Conservation (phyloP, 345 rosid genomes). For the Physaria fendleri region DNA sequence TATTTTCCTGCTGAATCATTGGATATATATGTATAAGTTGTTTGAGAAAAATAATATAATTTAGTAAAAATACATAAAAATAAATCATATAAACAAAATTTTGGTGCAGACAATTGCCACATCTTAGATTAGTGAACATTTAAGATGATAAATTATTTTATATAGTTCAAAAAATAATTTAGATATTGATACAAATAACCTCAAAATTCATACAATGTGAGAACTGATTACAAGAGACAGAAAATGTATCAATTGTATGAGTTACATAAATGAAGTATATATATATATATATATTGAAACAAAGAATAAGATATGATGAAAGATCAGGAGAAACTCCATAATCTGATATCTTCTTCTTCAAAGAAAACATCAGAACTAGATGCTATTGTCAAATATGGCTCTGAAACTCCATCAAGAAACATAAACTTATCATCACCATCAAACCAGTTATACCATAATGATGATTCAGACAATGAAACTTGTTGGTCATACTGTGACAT, state of each 20-base stretch:
- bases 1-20: too few relatives aligned
- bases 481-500: constrained; percentile 33
- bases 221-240: background rate
- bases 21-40: too few relatives aligned
- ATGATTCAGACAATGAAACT: constrained; percentile 35
- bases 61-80: too few relatives aligned
- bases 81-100: too few relatives aligned
- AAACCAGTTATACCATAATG: constrained; percentile 45
- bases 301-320: constrained; percentile 11
- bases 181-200: constrained; percentile 12
- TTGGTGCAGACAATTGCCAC: too few relatives aligned
- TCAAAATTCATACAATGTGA: constrained; percentile 5
- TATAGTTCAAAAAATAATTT: background rate
- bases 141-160: background rate
- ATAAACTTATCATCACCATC: constrained; percentile 53
- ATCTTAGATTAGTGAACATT: too few relatives aligned
- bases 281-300: constrained; percentile 9
- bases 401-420: constrained; percentile 32
- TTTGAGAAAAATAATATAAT: too few relatives aligned
- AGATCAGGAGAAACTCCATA: constrained; percentile 78
- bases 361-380: constrained; percentile 47
- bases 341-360: constrained; percentile 61
- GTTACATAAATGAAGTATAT: constrained; percentile 23
- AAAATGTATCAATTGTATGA: constrained; percentile 3
- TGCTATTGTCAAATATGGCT: constrained; percentile 31